phyloP scores from a whole-genome alignment of 176 grass and related monocot species.

The Hordeum vulgare region DNA sequence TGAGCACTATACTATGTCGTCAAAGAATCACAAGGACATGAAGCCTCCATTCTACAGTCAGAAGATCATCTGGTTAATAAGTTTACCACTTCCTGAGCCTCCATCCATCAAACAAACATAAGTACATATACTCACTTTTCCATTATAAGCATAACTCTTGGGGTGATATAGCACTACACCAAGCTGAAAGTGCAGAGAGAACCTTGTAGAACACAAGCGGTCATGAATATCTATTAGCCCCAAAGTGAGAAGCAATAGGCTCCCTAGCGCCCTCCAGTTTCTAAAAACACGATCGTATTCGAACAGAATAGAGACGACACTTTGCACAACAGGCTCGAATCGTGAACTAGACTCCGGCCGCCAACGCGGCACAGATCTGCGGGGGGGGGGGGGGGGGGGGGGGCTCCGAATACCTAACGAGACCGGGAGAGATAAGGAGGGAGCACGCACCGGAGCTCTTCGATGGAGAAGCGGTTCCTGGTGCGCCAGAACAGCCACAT shows the following conservation, averaged over 20 bases:
- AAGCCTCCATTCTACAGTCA: not conserved
- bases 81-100: not conserved
- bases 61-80: not conserved
- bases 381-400: not conserved
- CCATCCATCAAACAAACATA: not conserved
- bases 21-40: not conserved
- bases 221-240: not conserved
- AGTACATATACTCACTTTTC: not conserved
- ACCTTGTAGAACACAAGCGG: not conserved
- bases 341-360: not conserved
- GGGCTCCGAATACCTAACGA: slow-evolving; percentile 21
- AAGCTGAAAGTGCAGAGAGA: not conserved
- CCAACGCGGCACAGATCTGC: slow-evolving; percentile 22
- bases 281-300: not conserved
- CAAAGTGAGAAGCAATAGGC: not conserved
- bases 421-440: not conserved
- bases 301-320: not conserved
- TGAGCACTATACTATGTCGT: not conserved
- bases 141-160: not conserved
- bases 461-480: slow-evolving; percentile 90
- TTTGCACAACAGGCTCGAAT: not conserved
- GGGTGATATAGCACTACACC: not conserved
- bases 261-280: not conserved
- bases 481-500: slow-evolving; percentile 97
- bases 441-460: slow-evolving; percentile 81